Base-by-base conservation (phyloP, 2,329 filamentous ascomycete species). In the Massarina eburnea region DNA sequence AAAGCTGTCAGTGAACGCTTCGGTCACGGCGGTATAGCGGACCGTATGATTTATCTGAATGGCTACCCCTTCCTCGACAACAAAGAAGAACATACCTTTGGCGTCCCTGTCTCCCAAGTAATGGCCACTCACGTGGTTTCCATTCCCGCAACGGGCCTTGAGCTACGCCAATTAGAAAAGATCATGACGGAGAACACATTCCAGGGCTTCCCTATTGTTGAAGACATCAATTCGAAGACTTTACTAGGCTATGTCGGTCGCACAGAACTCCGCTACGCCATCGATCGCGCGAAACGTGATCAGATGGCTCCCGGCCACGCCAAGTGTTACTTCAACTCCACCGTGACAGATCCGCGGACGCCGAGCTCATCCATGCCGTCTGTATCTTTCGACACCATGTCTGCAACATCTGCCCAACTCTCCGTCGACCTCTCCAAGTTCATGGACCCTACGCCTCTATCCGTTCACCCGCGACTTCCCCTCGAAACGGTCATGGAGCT, bases 31-130 rank as follows among this genome's bases (percentile, higher is more conserved):
- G 94, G 94, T 37, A 97, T 99, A 47, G 94, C 94, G 18, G 94
- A 99, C 69, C 86, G 91, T 51, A 96, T 96, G 89, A 99, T 99
- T 59, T 96, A 91, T 86, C 96, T 96, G 73, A 97, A 90, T 59
- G 94, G 94, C 1, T 96, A 96, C 62, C 94, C 94, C 0, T 99
- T 95, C 72, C 79, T 99, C 2, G 94, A 99, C 73, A 95, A 88
- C 71, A 99, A 99, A 66, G 92, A 97, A 70, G 94, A 97, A 46
- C 91, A 96, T 71, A 91, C 91, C 42, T 96, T 97, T 70, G 92
- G 91, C 37, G 91, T 97, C 1, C 88, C 94, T 0, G 94, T 97
- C 8, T 94, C 89, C 0, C 83, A 89, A 52, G 89, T 89, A 53
- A 96, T 97, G 91, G 91, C 85, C 1, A 81, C 80, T 2, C 82